Conservation (phyloP, 2,329 filamentous ascomycete species). For the Acephala macrosclerotiorum region DNA sequence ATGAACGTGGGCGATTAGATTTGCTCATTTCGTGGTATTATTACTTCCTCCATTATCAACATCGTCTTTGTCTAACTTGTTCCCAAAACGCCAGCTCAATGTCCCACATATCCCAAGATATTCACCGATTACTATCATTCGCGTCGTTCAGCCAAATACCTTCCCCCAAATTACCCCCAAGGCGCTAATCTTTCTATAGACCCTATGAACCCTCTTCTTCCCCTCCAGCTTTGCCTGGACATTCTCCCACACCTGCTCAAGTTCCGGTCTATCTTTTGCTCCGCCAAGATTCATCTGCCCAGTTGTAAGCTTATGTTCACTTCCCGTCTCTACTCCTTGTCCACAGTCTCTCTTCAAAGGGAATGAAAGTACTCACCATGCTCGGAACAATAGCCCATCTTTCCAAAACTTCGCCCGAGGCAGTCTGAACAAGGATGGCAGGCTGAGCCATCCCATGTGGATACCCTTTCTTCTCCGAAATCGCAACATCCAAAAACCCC, state of each 20-base stretch:
- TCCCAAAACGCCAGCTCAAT: too few species aligned
- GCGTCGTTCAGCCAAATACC: conserved; percentile 20
- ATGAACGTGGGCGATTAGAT: too few species aligned
- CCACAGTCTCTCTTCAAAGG: background rate
- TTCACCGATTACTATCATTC: too few species aligned
- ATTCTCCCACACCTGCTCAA: conserved; percentile 30
- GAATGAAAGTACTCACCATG: conserved; percentile 6
- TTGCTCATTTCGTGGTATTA: too few species aligned
- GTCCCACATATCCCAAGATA: too few species aligned
- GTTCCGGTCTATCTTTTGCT: conserved; percentile 25
- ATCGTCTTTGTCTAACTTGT: too few species aligned
- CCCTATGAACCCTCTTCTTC: conserved; percentile 15
- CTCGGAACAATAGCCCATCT: conserved; percentile 31
- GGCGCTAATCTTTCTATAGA: conserved; percentile 18
- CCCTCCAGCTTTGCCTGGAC: conserved; percentile 19
- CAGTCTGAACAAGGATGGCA: conserved; percentile 23
- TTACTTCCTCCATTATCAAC: too few species aligned
- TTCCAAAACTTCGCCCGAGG: conserved; percentile 23
- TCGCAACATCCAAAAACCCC: conserved; percentile 16
- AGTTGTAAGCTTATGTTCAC: too few species aligned
- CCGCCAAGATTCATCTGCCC: conserved; percentile 29
- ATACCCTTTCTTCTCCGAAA: conserved; percentile 30
- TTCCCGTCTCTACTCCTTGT: background rate
- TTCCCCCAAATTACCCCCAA: conserved; percentile 14
- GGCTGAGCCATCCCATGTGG: conserved; percentile 29